Conservation (phyloP, 164 flowering plant genomes). For the Tinospora cordifolia region DNA sequence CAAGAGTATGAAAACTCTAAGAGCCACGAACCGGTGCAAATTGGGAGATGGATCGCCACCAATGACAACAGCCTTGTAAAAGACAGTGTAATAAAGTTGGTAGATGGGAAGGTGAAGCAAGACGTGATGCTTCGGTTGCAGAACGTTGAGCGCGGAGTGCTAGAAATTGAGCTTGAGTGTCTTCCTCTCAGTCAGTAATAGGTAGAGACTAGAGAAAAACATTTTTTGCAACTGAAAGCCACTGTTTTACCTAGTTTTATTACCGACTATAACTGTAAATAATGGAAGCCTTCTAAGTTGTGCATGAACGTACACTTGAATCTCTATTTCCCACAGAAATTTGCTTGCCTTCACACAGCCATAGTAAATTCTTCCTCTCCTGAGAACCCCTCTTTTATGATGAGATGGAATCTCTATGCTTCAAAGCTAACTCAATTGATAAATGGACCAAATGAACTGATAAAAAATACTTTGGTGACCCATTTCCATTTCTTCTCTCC, state of each 20-base stretch:
- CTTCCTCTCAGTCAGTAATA: slow-evolving; percentile 32
- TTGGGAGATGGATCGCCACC: slow-evolving; percentile 63
- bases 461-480: too few relatives aligned
- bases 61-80: slow-evolving; percentile 51
- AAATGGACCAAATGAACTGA: too few relatives aligned
- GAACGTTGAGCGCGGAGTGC: slow-evolving; percentile 75
- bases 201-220: background rate
- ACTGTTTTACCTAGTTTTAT: background rate
- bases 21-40: slow-evolving; percentile 37
- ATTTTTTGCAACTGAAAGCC: background rate
- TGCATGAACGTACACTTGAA: background rate
- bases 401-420: too few relatives aligned
- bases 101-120: slow-evolving; percentile 37
- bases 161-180: slow-evolving; percentile 33
- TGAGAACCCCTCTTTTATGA: too few relatives aligned
- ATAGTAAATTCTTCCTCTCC: too few relatives aligned
- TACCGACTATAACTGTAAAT: background rate
- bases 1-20: slow-evolving; percentile 52
- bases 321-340: background rate
- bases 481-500: too few relatives aligned
- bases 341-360: background rate
- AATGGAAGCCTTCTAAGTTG: background rate
- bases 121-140: slow-evolving; percentile 39
- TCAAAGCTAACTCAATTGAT: too few relatives aligned
- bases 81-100: slow-evolving; percentile 51